Evolutionary conservation across 2,329 filamentous ascomycete genomes (phyloP).

Genomic region (Fusarium stilboides): DNA sequence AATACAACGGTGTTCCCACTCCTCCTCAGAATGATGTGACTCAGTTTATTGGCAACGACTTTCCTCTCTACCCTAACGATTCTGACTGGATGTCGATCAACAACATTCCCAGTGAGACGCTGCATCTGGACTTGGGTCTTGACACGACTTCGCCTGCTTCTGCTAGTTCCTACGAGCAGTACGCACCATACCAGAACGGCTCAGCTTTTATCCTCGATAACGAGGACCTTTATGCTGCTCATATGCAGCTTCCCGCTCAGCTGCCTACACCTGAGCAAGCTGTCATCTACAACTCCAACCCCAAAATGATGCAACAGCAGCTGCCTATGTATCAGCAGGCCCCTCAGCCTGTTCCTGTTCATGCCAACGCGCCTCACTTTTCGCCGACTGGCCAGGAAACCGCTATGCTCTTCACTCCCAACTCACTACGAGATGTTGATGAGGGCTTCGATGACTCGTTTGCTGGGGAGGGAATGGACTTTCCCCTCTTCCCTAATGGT

Average conservation of each 20-base stretch:
- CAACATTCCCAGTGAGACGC: constrained; percentile 50
- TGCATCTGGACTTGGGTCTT: constrained; percentile 60
- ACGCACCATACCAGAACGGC: constrained; percentile 73
- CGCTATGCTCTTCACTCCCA: constrained; percentile 78
- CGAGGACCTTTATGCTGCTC: constrained; percentile 74
- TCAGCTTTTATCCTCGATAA: constrained; percentile 73
- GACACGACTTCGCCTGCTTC: constrained; percentile 59
- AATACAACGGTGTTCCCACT: constrained; percentile 68
- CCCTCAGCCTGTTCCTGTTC: constrained; percentile 47
- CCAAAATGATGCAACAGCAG: constrained; percentile 61
- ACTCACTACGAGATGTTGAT: constrained; percentile 73
- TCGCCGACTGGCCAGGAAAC: constrained; percentile 79
- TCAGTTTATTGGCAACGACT: constrained; percentile 58
- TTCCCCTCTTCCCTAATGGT: constrained; percentile 70
- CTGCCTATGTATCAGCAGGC: constrained; percentile 56
- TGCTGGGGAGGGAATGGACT: constrained; percentile 69
- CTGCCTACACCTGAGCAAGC: constrained; percentile 54
- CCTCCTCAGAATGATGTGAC: constrained; percentile 66
- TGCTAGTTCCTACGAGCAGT: constrained; percentile 63
- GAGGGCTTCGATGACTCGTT: constrained; percentile 74
- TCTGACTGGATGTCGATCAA: constrained; percentile 62
- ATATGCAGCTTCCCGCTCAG: constrained; percentile 70
- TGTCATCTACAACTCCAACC: constrained; percentile 55
- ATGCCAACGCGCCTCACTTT: constrained; percentile 65
- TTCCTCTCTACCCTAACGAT: constrained; percentile 64